Evolutionary conservation across 805 yeast genomes (phyloP), one percentile per base, ranked within the genome.

Genomic region (Kodamaea fukazawae): DNA sequence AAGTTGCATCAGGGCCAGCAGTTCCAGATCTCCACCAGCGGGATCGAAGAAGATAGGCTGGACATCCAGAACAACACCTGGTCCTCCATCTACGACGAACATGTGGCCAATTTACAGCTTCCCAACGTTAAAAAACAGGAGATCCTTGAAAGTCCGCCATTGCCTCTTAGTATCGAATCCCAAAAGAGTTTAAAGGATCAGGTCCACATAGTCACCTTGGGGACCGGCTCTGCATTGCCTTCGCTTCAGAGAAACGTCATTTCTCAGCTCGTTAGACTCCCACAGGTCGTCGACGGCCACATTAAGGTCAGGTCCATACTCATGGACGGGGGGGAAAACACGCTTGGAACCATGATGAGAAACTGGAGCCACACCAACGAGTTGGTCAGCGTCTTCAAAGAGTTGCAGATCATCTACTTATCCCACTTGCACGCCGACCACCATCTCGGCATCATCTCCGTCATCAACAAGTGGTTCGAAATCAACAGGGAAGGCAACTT

Each of bases 351-450:
- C 0, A 60, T 93, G 45, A 57, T 65, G 23, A 75, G 98, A 48
- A 67, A 78, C 41, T 79, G 79, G 45, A 81, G 81, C 0, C 65
- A 69, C 7, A 65, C 64, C 1, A 71, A 72, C 12, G 67, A 67
- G 26, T 47, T 58, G 18, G 41, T 44, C 18, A 53, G 55, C 15
- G 60, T 84, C 2, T 70, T 90, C 46, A 48, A 62, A 29, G 95
- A 90, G 51, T 61, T 90, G 42, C 65, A 74, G 23, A 42, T 86
- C 39, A 66, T 91, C 14, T 86, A 78, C 53, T 65, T 93, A 39
- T 84, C 95, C 50, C 99, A 93, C 67, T 68, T 91, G 51, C 99
- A 93, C 61, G 99, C 98, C 0, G 99, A 93, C 58, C 99, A 93
- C 58, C 97, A 91, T 60, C 65, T 93, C 30, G 99, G 99, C 0